A percentile compares a stretch with the other conserved stretches of the same genome.
Conservation (phyloP, 2,329 filamentous ascomycete species). For the Eutypa lata region DNA sequence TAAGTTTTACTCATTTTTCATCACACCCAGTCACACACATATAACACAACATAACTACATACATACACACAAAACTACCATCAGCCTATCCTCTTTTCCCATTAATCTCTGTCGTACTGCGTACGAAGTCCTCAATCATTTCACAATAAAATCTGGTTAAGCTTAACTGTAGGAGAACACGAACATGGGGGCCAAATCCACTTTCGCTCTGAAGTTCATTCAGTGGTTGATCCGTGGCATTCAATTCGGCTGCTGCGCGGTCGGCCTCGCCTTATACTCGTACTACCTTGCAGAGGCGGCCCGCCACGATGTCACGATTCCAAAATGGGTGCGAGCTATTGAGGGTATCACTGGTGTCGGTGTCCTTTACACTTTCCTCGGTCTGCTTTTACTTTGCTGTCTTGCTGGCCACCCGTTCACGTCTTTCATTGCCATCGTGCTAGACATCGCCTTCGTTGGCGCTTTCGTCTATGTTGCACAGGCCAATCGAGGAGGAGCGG, state of each 20-base stretch:
- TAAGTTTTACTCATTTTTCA: too few species aligned
- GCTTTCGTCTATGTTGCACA: slow-evolving; percentile 80
- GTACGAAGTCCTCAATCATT: not conserved
- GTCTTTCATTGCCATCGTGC: slow-evolving; percentile 67
- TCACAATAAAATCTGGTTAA: not conserved
- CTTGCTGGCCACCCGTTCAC: slow-evolving; percentile 73
- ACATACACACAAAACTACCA: not conserved
- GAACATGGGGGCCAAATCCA: slow-evolving; percentile 55
- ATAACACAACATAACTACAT: too few species aligned
- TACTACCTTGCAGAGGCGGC: slow-evolving; percentile 78
- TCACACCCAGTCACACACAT: too few species aligned
- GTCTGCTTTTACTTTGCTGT: slow-evolving; percentile 74
- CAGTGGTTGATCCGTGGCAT: slow-evolving; percentile 72
- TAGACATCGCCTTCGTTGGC: slow-evolving; percentile 74
- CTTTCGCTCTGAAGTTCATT: slow-evolving; percentile 62
- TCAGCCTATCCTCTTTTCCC: not conserved
- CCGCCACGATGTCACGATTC: slow-evolving; percentile 62
- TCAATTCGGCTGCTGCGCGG: slow-evolving; percentile 67
- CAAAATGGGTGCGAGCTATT: slow-evolving; percentile 67
- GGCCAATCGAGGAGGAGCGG: slow-evolving; percentile 66
- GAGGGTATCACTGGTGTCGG: slow-evolving; percentile 74
- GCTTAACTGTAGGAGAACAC: not conserved
- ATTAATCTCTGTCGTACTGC: not conserved
- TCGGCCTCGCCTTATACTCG: slow-evolving; percentile 76
- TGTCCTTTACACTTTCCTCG: slow-evolving; percentile 70